A percentile compares a stretch with the other conserved stretches of the same genome.
Evolutionary conservation across 2,329 filamentous ascomycete species (phyloP).

Genomic region (Hypomyces rosellus): DNA sequence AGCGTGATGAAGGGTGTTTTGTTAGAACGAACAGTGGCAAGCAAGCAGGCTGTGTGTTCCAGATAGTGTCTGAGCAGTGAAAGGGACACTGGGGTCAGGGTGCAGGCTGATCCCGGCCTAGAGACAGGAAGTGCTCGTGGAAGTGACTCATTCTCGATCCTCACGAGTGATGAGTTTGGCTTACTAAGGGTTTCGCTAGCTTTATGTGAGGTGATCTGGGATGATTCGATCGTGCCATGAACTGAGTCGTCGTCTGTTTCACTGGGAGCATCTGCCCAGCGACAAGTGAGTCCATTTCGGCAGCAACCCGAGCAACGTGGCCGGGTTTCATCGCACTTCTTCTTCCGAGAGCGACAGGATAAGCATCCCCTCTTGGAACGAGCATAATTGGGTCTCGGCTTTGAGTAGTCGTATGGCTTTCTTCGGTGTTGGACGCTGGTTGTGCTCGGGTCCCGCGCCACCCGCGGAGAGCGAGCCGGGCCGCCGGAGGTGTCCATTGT

Average conservation of each 20-base stretch:
- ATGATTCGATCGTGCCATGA: too few relatives aligned
- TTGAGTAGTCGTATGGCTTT: conserved; percentile 12
- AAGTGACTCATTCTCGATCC: too few relatives aligned
- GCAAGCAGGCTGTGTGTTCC: neutral
- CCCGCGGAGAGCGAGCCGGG: neutral
- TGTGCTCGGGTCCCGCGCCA: neutral
- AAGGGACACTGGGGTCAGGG: neutral
- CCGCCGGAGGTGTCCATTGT: neutral
- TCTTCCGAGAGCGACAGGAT: conserved; percentile 35
- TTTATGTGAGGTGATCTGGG: too few relatives aligned
- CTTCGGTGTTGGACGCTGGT: neutral
- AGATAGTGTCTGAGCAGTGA: conserved; percentile 1
- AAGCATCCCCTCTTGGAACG: conserved; percentile 24
- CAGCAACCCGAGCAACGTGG: conserved; percentile 28
- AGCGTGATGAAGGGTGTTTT: conserved; percentile 2
- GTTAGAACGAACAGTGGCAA: neutral
- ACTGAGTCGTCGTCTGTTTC: too few relatives aligned
- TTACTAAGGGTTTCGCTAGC: too few relatives aligned
- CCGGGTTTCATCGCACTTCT: conserved; percentile 35
- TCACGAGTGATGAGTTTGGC: too few relatives aligned
- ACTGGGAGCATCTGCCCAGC: conserved; percentile 6
- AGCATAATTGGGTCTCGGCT: conserved; percentile 1
- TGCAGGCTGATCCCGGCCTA: neutral
- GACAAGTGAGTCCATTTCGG: conserved; percentile 19
- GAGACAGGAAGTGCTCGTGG: neutral